Evolutionary conservation across 495 filamentous ascomycete species (phyloP), one percentile per base, ranked within the genome.

Genomic region (Amorphotheca resinae): DNA sequence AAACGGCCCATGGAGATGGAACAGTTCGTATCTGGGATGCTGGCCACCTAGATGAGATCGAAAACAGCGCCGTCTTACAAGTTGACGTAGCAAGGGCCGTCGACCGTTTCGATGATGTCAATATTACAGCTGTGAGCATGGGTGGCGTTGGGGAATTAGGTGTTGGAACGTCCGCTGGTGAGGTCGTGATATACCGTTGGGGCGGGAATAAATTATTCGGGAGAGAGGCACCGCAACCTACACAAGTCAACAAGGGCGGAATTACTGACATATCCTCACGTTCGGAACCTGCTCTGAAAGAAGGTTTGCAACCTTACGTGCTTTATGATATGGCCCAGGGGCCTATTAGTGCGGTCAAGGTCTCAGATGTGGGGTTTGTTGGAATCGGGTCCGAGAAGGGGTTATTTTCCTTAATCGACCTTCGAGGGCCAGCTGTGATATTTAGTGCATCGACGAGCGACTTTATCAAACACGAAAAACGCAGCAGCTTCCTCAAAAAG

Each of bases 341-440:
- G 0, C 68, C 77, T 15, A 74, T 95, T 11, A 83, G 73, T 17
- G 82, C 79, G 1, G 50, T 95, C 45, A 80, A 83, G 38, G 74
- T 89, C 40, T 93, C 86, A 22, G 84, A 91, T 54, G 77, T 96
- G 5, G 91, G 91, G 0, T 98, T 98, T 64, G 72, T 95, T 8
- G 87, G 79, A 18, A 79, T 79, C 32, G 91, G 86, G 0, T 91
- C 83, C 16, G 80, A 93, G 60, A 71, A 71, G 38, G 91, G 91
- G 0, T 72, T 76, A 48, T 54, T 98, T 26, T 77, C 67, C 8
- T 76, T 98, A 18, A 68, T 95, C 33, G 91, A 98, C 55, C 66
- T 95, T 33, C 69, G 93, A 46, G 93, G 93, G 0, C 91, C 91
- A 16, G 72, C 80, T 1, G 64, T 96, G n/a, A 93, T 96, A 38